These are phyloP conservation scores for Hibiscus tridactylites DNA, from an alignment of 345 rosid genomes.

Conservation along the genomic window DNA sequence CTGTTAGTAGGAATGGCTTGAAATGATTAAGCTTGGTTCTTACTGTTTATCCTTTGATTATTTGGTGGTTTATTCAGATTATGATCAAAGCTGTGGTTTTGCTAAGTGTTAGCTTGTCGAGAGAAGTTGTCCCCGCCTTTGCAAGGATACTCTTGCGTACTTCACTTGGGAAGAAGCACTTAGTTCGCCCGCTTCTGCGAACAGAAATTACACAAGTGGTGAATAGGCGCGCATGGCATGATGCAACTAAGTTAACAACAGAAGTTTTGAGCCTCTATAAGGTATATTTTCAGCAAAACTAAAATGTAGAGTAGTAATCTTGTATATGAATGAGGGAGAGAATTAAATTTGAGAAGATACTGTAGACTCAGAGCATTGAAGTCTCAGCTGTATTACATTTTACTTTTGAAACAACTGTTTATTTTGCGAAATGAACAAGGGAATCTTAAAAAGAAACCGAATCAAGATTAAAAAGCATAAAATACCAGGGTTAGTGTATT, in stretches of 20 bases:
- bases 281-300: constrained; percentile 33
- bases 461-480: not conserved
- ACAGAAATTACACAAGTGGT: constrained; percentile 93
- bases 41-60: not conserved
- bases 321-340: not conserved
- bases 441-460: not conserved
- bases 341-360: not conserved
- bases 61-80: constrained; percentile 33
- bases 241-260: constrained; percentile 67
- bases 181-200: constrained; percentile 77
- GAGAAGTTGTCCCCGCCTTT: constrained; percentile 91
- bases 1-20: not conserved
- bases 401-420: not conserved
- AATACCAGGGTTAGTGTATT: not conserved
- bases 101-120: constrained; percentile 72
- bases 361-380: not conserved
- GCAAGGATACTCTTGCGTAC: constrained; percentile 85
- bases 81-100: constrained; percentile 57
- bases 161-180: constrained; percentile 89
- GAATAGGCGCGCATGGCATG: constrained; percentile 91
- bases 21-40: not conserved
- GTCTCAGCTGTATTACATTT: not conserved
- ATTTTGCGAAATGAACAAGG: not conserved
- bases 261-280: constrained; percentile 81
- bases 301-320: not conserved